These are phyloP conservation scores for Gossypium thurberi DNA, from an alignment of 345 rosid genomes.

Conservation along the genomic window DNA sequence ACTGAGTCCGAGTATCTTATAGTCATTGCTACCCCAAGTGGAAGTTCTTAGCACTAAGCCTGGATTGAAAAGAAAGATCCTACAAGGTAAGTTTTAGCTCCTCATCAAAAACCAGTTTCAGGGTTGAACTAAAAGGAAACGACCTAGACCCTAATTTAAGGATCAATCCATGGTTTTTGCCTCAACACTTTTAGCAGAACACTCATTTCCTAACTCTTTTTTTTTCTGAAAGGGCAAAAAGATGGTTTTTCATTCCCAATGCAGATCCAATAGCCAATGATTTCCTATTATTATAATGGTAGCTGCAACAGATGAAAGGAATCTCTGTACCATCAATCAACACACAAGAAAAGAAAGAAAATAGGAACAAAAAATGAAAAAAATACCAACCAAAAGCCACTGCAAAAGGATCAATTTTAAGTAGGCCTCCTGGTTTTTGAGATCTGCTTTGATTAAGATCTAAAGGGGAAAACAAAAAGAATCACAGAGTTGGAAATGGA, in stretches of 20 bases:
- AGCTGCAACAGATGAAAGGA: slow-evolving; percentile 35
- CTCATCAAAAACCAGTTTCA: background rate
- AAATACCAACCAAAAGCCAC: slow-evolving; percentile 17
- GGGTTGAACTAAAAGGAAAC: slow-evolving; percentile 7
- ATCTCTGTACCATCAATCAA: slow-evolving; percentile 44
- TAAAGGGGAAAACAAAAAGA: background rate
- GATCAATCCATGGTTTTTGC: background rate
- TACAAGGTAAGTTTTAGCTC: background rate
- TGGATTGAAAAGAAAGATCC: background rate
- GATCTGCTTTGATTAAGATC: slow-evolving; percentile 28
- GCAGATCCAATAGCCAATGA: slow-evolving; percentile 39
- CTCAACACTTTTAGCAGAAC: background rate
- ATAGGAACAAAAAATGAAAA: background rate
- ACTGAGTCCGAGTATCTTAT: background rate
- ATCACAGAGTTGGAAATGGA: background rate
- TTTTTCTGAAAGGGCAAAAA: slow-evolving; percentile 12
- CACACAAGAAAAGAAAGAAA: slow-evolving; percentile 24
- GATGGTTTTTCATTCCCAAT: slow-evolving; percentile 30
- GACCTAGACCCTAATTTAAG: slow-evolving; percentile 7
- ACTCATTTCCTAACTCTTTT: slow-evolving; percentile 2
- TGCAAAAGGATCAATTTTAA: slow-evolving; percentile 20
- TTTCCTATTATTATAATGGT: slow-evolving; percentile 17
- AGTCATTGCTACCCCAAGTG: background rate
- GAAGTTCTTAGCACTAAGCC: background rate
- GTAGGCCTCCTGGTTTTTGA: slow-evolving; percentile 26